These are phyloP conservation scores for Globisporangium recalcitrans DNA, from an alignment of 352 stramenopile genomes.

Conservation along the genomic window DNA sequence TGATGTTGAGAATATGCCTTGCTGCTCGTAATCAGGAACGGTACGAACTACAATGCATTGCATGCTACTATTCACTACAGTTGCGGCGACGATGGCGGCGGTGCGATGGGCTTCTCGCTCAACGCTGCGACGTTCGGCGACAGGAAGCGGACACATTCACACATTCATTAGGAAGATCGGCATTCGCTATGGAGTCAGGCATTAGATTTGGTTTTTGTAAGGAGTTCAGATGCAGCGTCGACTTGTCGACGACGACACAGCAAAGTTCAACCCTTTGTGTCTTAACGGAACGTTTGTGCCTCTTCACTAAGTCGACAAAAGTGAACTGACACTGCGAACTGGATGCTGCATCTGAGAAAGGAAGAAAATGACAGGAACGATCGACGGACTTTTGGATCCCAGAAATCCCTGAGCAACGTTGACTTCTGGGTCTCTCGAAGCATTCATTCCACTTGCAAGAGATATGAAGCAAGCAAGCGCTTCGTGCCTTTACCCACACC, in stretches of 20 bases:
- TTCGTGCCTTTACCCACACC: not conserved
- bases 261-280: constrained; percentile 11
- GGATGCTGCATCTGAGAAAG: not conserved
- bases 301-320: constrained; percentile 8
- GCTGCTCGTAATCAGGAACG: no score
- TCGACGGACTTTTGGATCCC: no score
- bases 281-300: not conserved
- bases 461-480: not conserved
- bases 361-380: not conserved
- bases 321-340: not conserved
- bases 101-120: not conserved
- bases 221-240: not conserved
- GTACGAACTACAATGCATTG: no score
- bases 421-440: no score
- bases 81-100: not conserved
- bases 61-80: no score
- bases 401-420: no score
- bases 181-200: no score
- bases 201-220: not conserved
- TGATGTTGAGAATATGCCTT: not conserved
- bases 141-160: not conserved
- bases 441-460: not conserved
- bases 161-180: no score
- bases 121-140: not conserved
- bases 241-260: not conserved